Conservation (phyloP, 2,329 filamentous ascomycete genomes). For the Colletotrichum chlorophyti region DNA sequence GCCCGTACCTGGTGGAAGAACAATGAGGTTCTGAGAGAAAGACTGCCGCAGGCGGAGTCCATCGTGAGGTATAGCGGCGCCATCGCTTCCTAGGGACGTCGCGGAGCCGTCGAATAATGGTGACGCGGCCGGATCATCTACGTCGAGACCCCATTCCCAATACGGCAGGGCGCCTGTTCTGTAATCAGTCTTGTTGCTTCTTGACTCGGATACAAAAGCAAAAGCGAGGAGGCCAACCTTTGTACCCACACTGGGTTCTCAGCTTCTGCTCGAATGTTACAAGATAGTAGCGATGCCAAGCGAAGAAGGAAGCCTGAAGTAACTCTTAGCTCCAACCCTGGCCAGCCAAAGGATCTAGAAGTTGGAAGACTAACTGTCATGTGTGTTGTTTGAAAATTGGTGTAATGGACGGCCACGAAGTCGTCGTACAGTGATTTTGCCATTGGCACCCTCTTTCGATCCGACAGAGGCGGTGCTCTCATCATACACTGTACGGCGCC, state of each 20-base stretch:
- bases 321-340: too few species aligned
- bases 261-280: slow-evolving; percentile 25
- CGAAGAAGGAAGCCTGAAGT: slow-evolving; percentile 20
- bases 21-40: slow-evolving; percentile 31
- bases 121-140: slow-evolving; percentile 38
- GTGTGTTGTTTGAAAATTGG: slow-evolving; percentile 14
- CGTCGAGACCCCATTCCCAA: slow-evolving; percentile 28
- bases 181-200: not conserved
- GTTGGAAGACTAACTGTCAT: slow-evolving; percentile 8
- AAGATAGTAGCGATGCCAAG: slow-evolving; percentile 30
- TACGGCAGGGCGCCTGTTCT: slow-evolving; percentile 27
- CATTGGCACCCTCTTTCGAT: slow-evolving; percentile 21
- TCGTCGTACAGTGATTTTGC: slow-evolving; percentile 32
- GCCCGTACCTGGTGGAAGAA: slow-evolving; percentile 52
- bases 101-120: slow-evolving; percentile 49
- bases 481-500: slow-evolving; percentile 37
- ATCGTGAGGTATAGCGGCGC: slow-evolving; percentile 38
- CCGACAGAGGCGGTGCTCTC: slow-evolving; percentile 29
- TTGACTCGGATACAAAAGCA: accelerated
- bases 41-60: slow-evolving; percentile 28
- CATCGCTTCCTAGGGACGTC: slow-evolving; percentile 46
- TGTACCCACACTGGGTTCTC: slow-evolving; percentile 27
- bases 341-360: too few species aligned
- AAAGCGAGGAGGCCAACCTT: slow-evolving; percentile 13
- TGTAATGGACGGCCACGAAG: slow-evolving; percentile 31